Evolutionary conservation across 495 filamentous ascomycete species (phyloP).

Genomic region (Tuber indicum): DNA sequence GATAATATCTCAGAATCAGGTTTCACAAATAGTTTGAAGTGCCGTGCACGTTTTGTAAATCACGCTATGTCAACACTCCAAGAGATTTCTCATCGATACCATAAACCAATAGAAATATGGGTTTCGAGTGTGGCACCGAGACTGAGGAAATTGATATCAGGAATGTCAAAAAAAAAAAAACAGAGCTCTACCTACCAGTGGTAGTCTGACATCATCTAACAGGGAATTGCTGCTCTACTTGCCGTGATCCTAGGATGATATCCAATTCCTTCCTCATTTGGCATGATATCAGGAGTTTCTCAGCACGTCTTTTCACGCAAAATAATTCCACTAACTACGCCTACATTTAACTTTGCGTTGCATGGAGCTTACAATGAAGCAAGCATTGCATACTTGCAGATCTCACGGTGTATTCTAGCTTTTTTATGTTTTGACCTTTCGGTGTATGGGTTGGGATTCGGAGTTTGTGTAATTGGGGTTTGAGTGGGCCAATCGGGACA

Average conservation of each 20-base stretch:
- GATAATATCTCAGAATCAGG: neutral
- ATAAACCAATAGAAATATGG: neutral
- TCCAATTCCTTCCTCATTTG: neutral
- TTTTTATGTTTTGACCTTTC: constrained; percentile 1
- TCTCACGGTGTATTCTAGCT: neutral
- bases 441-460: neutral
- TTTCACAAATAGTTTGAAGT: neutral
- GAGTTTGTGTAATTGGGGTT: neutral
- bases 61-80: neutral
- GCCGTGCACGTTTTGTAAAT: neutral
- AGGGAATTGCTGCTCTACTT: neutral
- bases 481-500: neutral
- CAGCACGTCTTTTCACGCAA: neutral
- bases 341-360: no score
- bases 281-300: neutral
- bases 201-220: neutral
- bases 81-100: neutral
- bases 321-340: no score
- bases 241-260: no score
- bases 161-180: neutral
- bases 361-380: neutral
- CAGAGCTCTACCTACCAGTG: neutral
- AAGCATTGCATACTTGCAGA: neutral
- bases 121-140: neutral
- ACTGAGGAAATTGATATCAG: neutral